Evolutionary conservation across 1,139 yeast species (phyloP).

Genomic region (Debaryomyces sp.): DNA sequence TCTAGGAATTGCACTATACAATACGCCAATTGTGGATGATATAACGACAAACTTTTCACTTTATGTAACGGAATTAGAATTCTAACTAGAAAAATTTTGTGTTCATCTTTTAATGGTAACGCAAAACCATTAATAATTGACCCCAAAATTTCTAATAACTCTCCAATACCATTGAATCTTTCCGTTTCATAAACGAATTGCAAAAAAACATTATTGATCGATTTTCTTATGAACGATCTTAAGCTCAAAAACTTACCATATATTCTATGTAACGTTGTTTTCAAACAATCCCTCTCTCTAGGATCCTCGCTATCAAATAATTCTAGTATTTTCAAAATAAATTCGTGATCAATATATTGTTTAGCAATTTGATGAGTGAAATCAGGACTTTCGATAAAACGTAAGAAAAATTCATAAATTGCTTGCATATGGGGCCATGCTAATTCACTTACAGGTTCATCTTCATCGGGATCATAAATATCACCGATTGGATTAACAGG

Average conservation of each 20-base stretch:
- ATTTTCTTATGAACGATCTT: constrained; percentile 88
- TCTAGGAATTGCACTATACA: constrained; percentile 96
- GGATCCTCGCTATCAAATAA: constrained; percentile 96
- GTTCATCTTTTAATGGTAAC: constrained; percentile 94
- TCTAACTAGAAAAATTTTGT: constrained; percentile 83
- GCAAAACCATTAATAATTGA: constrained; percentile 98
- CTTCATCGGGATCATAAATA: constrained; percentile 96
- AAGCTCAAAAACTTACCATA: constrained; percentile 93
- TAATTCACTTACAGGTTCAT: constrained; percentile 93
- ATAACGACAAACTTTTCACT: constrained; percentile 81
- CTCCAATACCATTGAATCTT: constrained; percentile 95
- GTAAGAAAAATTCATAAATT: constrained; percentile 88
- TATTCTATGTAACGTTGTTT: constrained; percentile 92
- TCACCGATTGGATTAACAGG: constrained; percentile 98
- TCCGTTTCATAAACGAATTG: constrained; percentile 96
- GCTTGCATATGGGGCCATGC: constrained; percentile 99
- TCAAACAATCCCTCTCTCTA: constrained; percentile 91
- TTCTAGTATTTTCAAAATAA: constrained; percentile 78
- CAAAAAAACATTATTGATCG: constrained; percentile 88
- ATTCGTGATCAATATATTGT: constrained; percentile 89
- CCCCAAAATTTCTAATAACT: constrained; percentile 90
- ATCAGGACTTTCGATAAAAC: constrained; percentile 94
- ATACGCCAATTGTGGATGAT: constrained; percentile 96
- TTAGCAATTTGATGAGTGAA: constrained; percentile 93
- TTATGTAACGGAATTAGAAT: constrained; percentile 94